phyloP scores from a whole-genome alignment of 2,329 filamentous ascomycete species.

The Scedosporium aurantiacum region DNA sequence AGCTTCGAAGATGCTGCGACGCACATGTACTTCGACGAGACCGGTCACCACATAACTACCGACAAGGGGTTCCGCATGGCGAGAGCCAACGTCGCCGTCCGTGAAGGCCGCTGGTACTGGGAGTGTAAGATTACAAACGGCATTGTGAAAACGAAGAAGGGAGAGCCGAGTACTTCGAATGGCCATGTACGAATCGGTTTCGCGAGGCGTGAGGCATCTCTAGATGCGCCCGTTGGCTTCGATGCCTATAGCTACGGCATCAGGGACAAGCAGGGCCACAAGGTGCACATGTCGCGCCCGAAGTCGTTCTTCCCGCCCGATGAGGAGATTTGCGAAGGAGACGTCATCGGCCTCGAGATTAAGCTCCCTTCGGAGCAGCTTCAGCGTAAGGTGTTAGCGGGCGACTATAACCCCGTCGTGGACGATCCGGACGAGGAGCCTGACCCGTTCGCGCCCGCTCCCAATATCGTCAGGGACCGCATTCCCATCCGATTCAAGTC shows the following conservation, averaged over 20 bases:
- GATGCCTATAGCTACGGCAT: constrained; percentile 92
- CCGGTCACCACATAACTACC: constrained; percentile 69
- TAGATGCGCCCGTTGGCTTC: constrained; percentile 76
- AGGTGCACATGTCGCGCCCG: constrained; percentile 87
- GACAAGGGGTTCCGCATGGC: constrained; percentile 89
- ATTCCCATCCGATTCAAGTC: constrained; percentile 91
- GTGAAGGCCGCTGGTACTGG: constrained; percentile 88
- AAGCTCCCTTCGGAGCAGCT: constrained; percentile 74
- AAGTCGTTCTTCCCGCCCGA: constrained; percentile 75
- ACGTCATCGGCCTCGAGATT: constrained; percentile 90
- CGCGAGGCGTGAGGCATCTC: constrained; percentile 65
- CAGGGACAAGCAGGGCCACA: constrained; percentile 80
- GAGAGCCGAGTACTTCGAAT: constrained; percentile 35
- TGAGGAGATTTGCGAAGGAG: constrained; percentile 74
- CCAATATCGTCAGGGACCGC: constrained; percentile 86
- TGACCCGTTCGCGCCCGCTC: constrained; percentile 41
- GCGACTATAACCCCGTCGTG: constrained; percentile 76
- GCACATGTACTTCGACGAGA: constrained; percentile 71
- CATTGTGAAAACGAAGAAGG: constrained; percentile 36
- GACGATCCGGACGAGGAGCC: constrained; percentile 53
- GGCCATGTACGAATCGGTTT: constrained; percentile 77
- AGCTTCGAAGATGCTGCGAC: constrained; percentile 87
- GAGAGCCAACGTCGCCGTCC: constrained; percentile 77
- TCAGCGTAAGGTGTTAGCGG: constrained; percentile 79
- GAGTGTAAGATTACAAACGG: constrained; percentile 84